Base-by-base conservation (phyloP, 306 rosid species). In the Fagus crenata region DNA sequence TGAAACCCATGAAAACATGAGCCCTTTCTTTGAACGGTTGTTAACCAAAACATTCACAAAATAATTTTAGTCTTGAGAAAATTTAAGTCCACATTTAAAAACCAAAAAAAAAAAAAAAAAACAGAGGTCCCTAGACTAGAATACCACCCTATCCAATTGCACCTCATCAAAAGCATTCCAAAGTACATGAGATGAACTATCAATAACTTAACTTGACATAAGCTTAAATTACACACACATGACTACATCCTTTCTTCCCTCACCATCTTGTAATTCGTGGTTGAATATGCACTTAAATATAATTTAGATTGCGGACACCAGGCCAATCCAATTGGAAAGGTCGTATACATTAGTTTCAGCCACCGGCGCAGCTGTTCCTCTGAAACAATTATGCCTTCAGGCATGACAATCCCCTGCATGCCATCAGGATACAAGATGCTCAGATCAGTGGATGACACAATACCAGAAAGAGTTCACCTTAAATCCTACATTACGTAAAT, bases 381-480 rank as follows among this genome's bases (percentile, higher is more conserved):
- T 14, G 36, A 58, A 43, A 60, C 7, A 31, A 32, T 6, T 2
- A 5, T 43, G 8, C 53, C 53, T 43, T 41, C 32, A 40, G 72
- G 46, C 69, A 63, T 40, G 49, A 4, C 39, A 78, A 42, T 60
- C 7, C 53, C 7, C 43, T 67, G 78, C 73, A 56, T 14, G 49
- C 61, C 49, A 56, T 32, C 67, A 64, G 28, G n/a, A 36, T 43
- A 80, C 70, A 41, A 64, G 65, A 73, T 73, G 71, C 70, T 36
- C 43, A 41, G 5, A 75, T 54, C 42, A 68, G 69, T 18, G 11
- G 64, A 58, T 13, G 9, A 42, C 54, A 49, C 18, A 49, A n/a
- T 63, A 28, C 69, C 40, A 35, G 36, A 65, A 40, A 4, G 69
- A 35, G 22, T 53, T 64, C 17, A 32, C 77, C 54, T 17, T 63